Evolutionary conservation across 2,329 filamentous ascomycete species (phyloP).

Genomic region (Monilinia fructigena): DNA sequence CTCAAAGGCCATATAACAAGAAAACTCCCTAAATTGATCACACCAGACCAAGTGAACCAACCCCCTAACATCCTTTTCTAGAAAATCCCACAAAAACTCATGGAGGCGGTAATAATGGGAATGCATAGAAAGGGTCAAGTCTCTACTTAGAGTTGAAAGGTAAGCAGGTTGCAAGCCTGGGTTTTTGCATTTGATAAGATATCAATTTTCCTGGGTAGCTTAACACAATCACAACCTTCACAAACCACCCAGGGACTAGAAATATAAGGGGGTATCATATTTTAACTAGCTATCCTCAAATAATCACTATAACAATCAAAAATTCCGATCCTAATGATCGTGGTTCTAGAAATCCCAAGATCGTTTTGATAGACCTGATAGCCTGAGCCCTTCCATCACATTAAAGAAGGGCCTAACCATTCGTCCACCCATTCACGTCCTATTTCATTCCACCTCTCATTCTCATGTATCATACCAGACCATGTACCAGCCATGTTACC

Average conservation of each 20-base stretch:
- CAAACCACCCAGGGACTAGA: neutral
- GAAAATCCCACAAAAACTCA: too few species aligned
- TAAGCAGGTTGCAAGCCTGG: too few species aligned
- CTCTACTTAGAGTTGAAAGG: too few species aligned
- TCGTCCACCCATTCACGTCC: neutral
- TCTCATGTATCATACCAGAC: slow-evolving; percentile 2
- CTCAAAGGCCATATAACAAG: too few species aligned
- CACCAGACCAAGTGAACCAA: too few species aligned
- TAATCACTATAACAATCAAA: slow-evolving; percentile 7
- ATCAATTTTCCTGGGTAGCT: too few species aligned
- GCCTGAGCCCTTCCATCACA: neutral
- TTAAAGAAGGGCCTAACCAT: neutral
- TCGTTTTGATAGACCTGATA: neutral
- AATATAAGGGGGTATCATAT: slow-evolving; percentile 18
- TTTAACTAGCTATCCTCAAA: slow-evolving; percentile 11
- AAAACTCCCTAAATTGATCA: too few species aligned
- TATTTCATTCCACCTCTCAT: neutral
- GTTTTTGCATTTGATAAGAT: too few species aligned
- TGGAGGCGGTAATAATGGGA: too few species aligned
- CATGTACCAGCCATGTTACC: slow-evolving; percentile 21
- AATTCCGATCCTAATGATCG: neutral
- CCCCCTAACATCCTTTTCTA: too few species aligned
- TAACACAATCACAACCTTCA: too few species aligned
- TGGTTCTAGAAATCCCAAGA: neutral
- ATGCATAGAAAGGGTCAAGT: too few species aligned